Base-by-base conservation (phyloP, 1,139 yeast genomes). In the Debaryomycetaceae sp. region DNA sequence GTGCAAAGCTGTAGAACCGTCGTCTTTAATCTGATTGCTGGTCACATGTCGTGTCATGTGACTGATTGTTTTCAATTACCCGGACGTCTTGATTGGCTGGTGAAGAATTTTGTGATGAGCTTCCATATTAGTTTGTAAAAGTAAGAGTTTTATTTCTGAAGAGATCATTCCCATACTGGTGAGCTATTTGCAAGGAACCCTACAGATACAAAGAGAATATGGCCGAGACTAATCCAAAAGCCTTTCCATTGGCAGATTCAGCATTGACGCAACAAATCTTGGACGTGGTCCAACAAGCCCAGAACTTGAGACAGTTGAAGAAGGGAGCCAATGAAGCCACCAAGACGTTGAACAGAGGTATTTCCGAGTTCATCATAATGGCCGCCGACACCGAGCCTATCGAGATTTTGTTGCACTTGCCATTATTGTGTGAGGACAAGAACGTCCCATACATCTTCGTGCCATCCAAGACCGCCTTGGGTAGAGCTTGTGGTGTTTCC, bases 281-380 rank as follows among this genome's bases (percentile, higher is more conserved):
- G 68, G 99, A 93, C 65, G 91, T 95, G 66, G 95, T 88, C 62
- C 99, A 93, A 78, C 99, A 93, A 78, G 89, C 98, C 52, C 91
- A 96, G 63, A 91, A 88, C 77, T 83, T 93, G 72, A 90, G 98
- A 80, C 99, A 95, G 76, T 84, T 93, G 72, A 93, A 95, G 83
- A 93, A 93, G 76, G 99, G 99, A 73, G 99, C 99, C 57, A 93
- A 95, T 72, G 99, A 93, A 78, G 96, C 99, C 62, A 95, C 99
- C 78, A 93, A 95, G 82, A 93, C 99, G 62, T 83, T 93, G 76
- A 93, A 95, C 87, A 89, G 99, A 80, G 99, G 99, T 83, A 93
- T 95, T 65, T 87, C 97, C 61, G 99, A 93, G 78, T 93, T 95
- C 81, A 91, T 95, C 74, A 89, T 95, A 76, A 90, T 95, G 97